Percentiles rank a stretch among this genome's conserved stretches.
Evolutionary conservation across 176 grass and related monocot genomes (phyloP).

Genomic region (Oryza longistaminata): DNA sequence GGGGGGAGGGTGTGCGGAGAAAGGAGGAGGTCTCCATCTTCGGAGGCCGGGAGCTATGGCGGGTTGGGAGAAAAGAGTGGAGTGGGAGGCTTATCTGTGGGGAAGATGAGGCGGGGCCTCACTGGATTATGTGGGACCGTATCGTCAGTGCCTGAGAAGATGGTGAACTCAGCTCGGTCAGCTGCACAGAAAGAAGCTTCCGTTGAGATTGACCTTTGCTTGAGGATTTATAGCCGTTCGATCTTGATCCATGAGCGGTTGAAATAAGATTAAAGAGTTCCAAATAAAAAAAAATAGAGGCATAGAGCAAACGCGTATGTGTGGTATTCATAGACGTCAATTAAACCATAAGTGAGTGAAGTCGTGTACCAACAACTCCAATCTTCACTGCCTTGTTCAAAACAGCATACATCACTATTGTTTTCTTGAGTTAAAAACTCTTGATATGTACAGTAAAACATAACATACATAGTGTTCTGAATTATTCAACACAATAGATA

Average conservation of each 20-base stretch:
- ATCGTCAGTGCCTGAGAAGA: background rate
- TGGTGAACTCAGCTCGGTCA: too few relatives aligned
- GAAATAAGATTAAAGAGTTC: background rate
- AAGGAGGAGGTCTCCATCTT: slow-evolving; percentile 69
- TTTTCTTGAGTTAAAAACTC: too few relatives aligned
- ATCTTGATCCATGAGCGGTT: background rate
- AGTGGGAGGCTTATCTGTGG: slow-evolving; percentile 47
- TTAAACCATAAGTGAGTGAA: too few relatives aligned
- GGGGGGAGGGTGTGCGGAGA: slow-evolving; percentile 47
- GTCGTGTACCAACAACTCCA: too few relatives aligned
- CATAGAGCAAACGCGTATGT: too few relatives aligned
- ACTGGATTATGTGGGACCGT: background rate
- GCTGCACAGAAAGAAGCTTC: background rate
- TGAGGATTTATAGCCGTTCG: background rate
- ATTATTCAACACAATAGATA: background rate
- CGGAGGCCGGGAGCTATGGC: slow-evolving; percentile 21
- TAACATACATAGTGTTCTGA: too few relatives aligned
- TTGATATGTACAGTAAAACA: too few relatives aligned
- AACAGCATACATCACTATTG: too few relatives aligned
- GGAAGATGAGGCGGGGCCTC: slow-evolving; percentile 4
- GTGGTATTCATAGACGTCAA: too few relatives aligned
- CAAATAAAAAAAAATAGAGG: too few relatives aligned
- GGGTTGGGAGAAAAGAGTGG: slow-evolving; percentile 33
- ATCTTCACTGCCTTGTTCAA: too few relatives aligned
- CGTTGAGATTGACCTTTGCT: too few relatives aligned